Evolutionary conservation across 1,139 yeast genomes (phyloP).

Genomic region (Groenewaldozyma auringiensis): DNA sequence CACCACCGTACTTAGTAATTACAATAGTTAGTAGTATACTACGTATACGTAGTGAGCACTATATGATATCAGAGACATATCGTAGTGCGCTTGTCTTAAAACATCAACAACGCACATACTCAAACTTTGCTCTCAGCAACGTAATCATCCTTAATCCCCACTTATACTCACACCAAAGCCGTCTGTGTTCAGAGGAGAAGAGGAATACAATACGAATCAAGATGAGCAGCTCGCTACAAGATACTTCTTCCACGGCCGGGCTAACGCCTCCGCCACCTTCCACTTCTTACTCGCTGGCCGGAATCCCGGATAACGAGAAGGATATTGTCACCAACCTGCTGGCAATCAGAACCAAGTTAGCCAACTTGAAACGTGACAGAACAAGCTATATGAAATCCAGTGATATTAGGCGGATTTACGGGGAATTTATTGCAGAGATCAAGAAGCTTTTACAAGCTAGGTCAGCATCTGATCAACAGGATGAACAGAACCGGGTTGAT

Average conservation of each 20-base stretch:
- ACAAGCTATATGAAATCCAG: slow-evolving; percentile 42
- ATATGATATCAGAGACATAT: no score
- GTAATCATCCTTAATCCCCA: no score
- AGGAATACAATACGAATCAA: no score
- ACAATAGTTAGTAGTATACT: no score
- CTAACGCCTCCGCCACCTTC: background rate
- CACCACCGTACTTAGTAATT: no score
- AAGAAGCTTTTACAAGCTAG: slow-evolving; percentile 23
- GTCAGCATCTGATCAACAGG: slow-evolving; percentile 4
- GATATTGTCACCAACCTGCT: slow-evolving; percentile 36
- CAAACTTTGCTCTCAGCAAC: no score
- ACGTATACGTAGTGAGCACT: no score
- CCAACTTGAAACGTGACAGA: slow-evolving; percentile 46
- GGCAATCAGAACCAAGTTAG: slow-evolving; percentile 36
- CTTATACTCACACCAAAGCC: no score
- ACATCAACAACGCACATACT: no score
- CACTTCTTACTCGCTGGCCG: slow-evolving; percentile 5
- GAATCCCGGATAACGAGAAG: slow-evolving; percentile 31
- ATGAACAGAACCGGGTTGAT: slow-evolving; percentile 43
- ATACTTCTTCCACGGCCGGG: background rate
- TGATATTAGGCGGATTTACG: slow-evolving; percentile 45
- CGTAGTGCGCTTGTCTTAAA: no score
- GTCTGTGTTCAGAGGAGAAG: no score
- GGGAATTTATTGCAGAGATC: slow-evolving; percentile 29
- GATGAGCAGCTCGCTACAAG: background rate